phyloP scores from a whole-genome alignment of 768 basidiomycete species.

The Kwoniella shandongensis region DNA sequence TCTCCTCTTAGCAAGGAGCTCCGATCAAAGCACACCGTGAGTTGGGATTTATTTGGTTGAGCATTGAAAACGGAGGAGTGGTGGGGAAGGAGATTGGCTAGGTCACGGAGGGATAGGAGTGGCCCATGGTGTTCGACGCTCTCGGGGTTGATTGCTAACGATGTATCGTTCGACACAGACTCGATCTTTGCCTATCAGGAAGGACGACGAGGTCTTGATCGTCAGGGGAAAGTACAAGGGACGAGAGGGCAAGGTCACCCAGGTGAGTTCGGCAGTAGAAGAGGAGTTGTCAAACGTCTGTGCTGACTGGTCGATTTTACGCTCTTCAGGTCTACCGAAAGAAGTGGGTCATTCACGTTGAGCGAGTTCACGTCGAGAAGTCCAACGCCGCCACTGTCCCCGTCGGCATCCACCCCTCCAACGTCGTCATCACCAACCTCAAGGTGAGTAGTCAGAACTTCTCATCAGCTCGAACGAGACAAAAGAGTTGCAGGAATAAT shows the following conservation, averaged over 20 bases:
- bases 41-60: conserved; percentile 49
- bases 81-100: background rate
- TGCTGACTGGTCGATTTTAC: background rate
- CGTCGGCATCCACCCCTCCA: conserved; percentile 94
- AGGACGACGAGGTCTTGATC: conserved; percentile 96
- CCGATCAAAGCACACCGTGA: conserved; percentile 82
- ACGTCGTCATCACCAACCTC: conserved; percentile 88
- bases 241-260: conserved; percentile 92
- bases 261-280: conserved; percentile 39
- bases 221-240: conserved; percentile 98
- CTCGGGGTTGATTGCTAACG: background rate
- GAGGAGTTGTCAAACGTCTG: background rate
- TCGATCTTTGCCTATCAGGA: conserved; percentile 90
- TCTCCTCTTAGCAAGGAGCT: conserved; percentile 94
- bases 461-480: conserved; percentile 56
- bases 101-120: too few species aligned
- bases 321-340: conserved; percentile 83
- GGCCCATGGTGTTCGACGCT: too few species aligned
- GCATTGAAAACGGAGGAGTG: background rate
- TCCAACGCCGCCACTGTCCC: conserved; percentile 90
- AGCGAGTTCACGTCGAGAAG: conserved; percentile 96
- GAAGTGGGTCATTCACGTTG: conserved; percentile 98
- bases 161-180: conserved; percentile 58
- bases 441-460: conserved; percentile 74
- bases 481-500: background rate